Evolutionary conservation across 2,329 filamentous ascomycete genomes (phyloP).

Genomic region (Beauveria bassiana): DNA sequence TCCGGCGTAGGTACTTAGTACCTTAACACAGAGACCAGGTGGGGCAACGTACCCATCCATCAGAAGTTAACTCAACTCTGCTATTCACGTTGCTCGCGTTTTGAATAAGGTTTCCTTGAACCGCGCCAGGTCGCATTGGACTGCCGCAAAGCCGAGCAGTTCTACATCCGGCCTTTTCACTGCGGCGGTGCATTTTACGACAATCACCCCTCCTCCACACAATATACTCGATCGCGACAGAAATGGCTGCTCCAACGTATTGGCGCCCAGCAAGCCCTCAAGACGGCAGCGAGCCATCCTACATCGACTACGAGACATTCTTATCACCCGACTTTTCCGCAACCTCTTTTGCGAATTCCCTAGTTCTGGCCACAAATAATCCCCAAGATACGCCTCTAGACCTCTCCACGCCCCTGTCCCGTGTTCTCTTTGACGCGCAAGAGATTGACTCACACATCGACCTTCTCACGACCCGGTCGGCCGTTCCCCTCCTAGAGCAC

Average conservation of each 20-base stretch:
- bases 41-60: neutral
- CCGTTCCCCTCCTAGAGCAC: slow-evolving; percentile 71
- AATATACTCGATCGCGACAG: neutral
- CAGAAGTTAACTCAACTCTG: neutral
- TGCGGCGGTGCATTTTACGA: neutral
- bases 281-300: slow-evolving; percentile 59
- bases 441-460: slow-evolving; percentile 97
- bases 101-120: neutral
- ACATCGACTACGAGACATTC: slow-evolving; percentile 94
- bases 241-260: slow-evolving; percentile 2
- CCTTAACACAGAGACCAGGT: neutral
- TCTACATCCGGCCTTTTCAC: neutral
- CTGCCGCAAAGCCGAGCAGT: neutral
- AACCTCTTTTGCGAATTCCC: slow-evolving; percentile 74
- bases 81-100: neutral
- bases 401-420: slow-evolving; percentile 85
- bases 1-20: too few relatives aligned
- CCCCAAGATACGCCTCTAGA: slow-evolving; percentile 83
- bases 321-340: slow-evolving; percentile 76
- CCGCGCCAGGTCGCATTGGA: neutral
- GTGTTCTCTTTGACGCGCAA: slow-evolving; percentile 92
- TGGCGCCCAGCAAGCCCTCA: slow-evolving; percentile 17
- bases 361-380: slow-evolving; percentile 88
- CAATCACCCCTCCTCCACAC: neutral
- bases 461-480: slow-evolving; percentile 74